These are phyloP conservation scores for Hygrophorus russula DNA, from an alignment of 768 basidiomycete species.

Conservation along the genomic window DNA sequence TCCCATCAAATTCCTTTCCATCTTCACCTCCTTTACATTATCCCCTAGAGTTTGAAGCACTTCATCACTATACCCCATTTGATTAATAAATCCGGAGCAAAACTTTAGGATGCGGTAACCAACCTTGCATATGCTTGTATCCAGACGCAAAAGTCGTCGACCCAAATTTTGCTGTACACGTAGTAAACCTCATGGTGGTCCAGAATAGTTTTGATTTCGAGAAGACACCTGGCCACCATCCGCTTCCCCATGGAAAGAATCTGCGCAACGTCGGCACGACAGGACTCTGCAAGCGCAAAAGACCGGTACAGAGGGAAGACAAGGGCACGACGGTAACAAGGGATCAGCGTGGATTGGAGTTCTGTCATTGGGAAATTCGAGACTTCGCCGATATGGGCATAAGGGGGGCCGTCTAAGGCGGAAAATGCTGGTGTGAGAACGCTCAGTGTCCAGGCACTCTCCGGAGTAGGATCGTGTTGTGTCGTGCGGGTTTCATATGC, in stretches of 20 bases:
- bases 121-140: slow-evolving; percentile 59
- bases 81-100: neutral
- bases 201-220: slow-evolving; percentile 63
- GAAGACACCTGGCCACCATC: slow-evolving; percentile 47
- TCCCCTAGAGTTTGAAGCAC: slow-evolving; percentile 34
- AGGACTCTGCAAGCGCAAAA: slow-evolving; percentile 60
- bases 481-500: slow-evolving; percentile 74
- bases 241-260: slow-evolving; percentile 53
- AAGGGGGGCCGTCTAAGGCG: slow-evolving; percentile 68
- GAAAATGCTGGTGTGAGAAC: slow-evolving; percentile 67
- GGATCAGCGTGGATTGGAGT: slow-evolving; percentile 36
- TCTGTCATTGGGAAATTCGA: slow-evolving; percentile 29
- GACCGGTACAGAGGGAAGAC: slow-evolving; percentile 75
- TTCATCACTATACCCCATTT: slow-evolving; percentile 38
- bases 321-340: slow-evolving; percentile 66
- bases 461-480: slow-evolving; percentile 70
- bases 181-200: slow-evolving; percentile 83
- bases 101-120: slow-evolving; percentile 11
- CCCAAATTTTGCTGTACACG: slow-evolving; percentile 80
- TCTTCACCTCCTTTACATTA: slow-evolving; percentile 23
- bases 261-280: slow-evolving; percentile 50
- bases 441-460: slow-evolving; percentile 82
- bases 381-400: slow-evolving; percentile 15
- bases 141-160: slow-evolving; percentile 83
- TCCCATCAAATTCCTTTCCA: slow-evolving; percentile 48